Conservation (phyloP, 2,329 filamentous ascomycete genomes). For the Helotiales sp. region DNA sequence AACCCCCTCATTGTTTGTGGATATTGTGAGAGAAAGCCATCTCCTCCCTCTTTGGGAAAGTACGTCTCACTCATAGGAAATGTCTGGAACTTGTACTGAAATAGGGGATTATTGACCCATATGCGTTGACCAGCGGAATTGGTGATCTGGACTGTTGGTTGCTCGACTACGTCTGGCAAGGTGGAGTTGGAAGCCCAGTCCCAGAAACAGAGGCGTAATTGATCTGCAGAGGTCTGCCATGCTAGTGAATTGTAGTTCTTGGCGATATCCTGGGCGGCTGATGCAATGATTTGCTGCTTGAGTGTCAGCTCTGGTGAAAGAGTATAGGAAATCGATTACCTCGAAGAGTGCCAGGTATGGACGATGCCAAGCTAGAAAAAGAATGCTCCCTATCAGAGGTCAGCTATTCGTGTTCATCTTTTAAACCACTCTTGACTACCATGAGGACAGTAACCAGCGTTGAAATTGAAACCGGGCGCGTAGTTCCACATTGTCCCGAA, state of each 20-base stretch:
- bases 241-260: slow-evolving; percentile 21
- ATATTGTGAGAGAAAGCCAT: slow-evolving; percentile 33
- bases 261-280: slow-evolving; percentile 48
- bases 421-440: slow-evolving; percentile 10
- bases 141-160: slow-evolving; percentile 33
- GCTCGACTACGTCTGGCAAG: slow-evolving; percentile 40
- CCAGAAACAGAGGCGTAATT: slow-evolving; percentile 49
- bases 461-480: slow-evolving; percentile 12
- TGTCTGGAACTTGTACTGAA: slow-evolving; percentile 49
- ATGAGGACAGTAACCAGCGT: slow-evolving; percentile 34
- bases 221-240: slow-evolving; percentile 45
- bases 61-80: slow-evolving; percentile 36
- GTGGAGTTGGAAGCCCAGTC: slow-evolving; percentile 47
- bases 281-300: slow-evolving; percentile 51
- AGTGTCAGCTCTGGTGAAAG: background rate
- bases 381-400: slow-evolving; percentile 15
- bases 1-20: slow-evolving; percentile 37
- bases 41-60: slow-evolving; percentile 37
- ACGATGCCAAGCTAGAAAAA: slow-evolving; percentile 51
- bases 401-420: background rate
- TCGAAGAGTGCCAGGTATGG: slow-evolving; percentile 56
- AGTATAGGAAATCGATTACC: slow-evolving; percentile 35
- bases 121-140: slow-evolving; percentile 21
- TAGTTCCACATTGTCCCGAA: too few species aligned
- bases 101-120: slow-evolving; percentile 51